Evolutionary conservation across 192 early-diverging fungal genomes (phyloP).

Genomic region (Coemansia sp.): DNA sequence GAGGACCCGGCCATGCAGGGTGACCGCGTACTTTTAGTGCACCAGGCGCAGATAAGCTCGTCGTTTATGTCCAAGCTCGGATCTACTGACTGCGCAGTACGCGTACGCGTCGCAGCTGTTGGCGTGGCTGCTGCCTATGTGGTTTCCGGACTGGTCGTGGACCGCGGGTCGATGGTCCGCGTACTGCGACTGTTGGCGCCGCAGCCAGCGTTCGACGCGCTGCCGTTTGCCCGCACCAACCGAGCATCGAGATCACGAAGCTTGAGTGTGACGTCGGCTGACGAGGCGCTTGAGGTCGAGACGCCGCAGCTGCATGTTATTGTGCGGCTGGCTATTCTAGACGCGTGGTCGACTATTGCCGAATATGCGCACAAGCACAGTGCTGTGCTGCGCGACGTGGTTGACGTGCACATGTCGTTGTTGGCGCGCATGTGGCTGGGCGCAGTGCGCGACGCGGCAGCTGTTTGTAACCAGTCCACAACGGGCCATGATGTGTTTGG

Average conservation of each 20-base stretch:
- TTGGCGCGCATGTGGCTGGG: slow-evolving; percentile 34
- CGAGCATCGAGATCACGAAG: not conserved
- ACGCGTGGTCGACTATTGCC: slow-evolving; percentile 25
- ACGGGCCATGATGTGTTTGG: not conserved
- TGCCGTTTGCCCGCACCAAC: not conserved
- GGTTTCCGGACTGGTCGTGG: slow-evolving; percentile 28
- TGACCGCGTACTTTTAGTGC: slow-evolving; percentile 74
- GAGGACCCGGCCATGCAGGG: slow-evolving; percentile 90
- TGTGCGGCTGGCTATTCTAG: slow-evolving; percentile 17
- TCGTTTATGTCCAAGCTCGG: slow-evolving; percentile 77
- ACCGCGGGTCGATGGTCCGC: slow-evolving; percentile 22
- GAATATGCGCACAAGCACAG: slow-evolving; percentile 3
- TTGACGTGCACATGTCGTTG: slow-evolving; percentile 26
- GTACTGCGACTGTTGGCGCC: slow-evolving; percentile 44
- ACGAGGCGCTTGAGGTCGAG: not conserved
- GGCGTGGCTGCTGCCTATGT: slow-evolving; percentile 30
- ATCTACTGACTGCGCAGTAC: not conserved
- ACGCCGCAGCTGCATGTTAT: slow-evolving; percentile 31
- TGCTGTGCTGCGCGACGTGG: slow-evolving; percentile 10
- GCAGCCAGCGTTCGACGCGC: slow-evolving; percentile 9
- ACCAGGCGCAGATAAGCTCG: slow-evolving; percentile 91
- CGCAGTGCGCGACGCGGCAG: slow-evolving; percentile 37
- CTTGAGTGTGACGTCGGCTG: not conserved
- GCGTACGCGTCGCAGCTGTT: slow-evolving; percentile 22
- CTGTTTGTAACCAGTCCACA: slow-evolving; percentile 1